These are phyloP conservation scores for Sesbania bispinosa DNA, from an alignment of 306 rosid genomes.

Conservation along the genomic window DNA sequence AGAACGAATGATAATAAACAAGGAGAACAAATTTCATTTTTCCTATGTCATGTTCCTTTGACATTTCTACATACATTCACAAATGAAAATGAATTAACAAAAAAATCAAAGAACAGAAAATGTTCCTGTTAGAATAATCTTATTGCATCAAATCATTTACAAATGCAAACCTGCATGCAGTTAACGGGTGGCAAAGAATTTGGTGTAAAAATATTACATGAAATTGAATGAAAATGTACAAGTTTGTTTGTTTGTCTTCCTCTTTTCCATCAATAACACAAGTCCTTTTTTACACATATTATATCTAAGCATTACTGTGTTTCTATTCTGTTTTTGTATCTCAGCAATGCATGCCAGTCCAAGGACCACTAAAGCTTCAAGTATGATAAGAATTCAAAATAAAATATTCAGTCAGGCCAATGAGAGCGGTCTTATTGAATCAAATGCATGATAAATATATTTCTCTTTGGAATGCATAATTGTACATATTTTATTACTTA, in stretches of 20 bases:
- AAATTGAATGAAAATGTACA: conserved; percentile 74
- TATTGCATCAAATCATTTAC: conserved; percentile 76
- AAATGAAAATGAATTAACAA: conserved; percentile 33
- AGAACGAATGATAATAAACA: background rate
- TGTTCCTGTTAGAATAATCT: conserved; percentile 61
- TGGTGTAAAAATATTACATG: conserved; percentile 66
- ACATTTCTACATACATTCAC: conserved; percentile 31
- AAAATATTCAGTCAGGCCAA: too few relatives aligned
- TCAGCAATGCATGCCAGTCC: background rate
- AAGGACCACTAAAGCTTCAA: background rate
- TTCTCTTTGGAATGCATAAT: too few relatives aligned
- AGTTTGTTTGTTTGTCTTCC: conserved; percentile 39
- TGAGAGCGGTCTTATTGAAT: too few relatives aligned
- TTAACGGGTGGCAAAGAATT: conserved; percentile 58
- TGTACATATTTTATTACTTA: background rate
- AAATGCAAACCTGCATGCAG: conserved; percentile 50
- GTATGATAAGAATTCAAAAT: background rate
- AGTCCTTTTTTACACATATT: conserved; percentile 46
- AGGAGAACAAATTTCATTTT: conserved; percentile 7
- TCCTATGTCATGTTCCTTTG: conserved; percentile 20
- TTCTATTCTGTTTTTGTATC: background rate
- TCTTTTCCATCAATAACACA: conserved; percentile 49
- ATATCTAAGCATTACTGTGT: background rate
- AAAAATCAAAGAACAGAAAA: conserved; percentile 29
- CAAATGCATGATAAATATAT: too few relatives aligned